These are phyloP conservation scores for Nicotiana attenuata DNA, from an alignment of 257 asterid species.

Conservation along the genomic window DNA sequence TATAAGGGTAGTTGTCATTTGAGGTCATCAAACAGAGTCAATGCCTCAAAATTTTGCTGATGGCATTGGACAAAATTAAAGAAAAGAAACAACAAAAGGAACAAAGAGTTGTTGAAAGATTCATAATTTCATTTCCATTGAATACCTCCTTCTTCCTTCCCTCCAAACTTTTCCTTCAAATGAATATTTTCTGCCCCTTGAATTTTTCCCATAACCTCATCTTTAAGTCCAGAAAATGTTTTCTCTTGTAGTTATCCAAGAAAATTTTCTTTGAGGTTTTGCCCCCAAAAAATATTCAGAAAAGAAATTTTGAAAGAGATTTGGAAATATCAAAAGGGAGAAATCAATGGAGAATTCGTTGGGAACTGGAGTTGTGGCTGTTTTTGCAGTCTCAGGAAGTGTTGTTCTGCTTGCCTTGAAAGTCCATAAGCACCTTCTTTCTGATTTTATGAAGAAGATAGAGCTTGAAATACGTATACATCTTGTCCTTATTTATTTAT, in stretches of 20 bases:
- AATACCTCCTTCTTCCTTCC: not conserved
- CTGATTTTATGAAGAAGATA: slow-evolving; percentile 11
- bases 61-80: not conserved
- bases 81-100: not conserved
- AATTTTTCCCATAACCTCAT: not conserved
- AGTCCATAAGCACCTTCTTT: slow-evolving; percentile 3
- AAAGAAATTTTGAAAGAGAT: not conserved
- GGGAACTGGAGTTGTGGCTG: slow-evolving; percentile 10
- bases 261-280: not conserved
- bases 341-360: slow-evolving; percentile 2
- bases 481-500: too few species aligned
- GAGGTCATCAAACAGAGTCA: not conserved
- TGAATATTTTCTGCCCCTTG: not conserved
- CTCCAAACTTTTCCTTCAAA: not conserved
- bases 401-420: slow-evolving; percentile 3
- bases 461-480: slow-evolving; percentile 5
- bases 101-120: not conserved
- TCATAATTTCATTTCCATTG: not conserved
- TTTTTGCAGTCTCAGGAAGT: slow-evolving; percentile 11
- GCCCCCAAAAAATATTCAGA: not conserved
- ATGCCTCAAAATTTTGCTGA: not conserved
- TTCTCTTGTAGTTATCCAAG: not conserved
- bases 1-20: not conserved
- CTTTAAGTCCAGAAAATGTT: slow-evolving; percentile 1
- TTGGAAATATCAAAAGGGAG: not conserved